Evolutionary conservation across 2,329 filamentous ascomycete species (phyloP).

Genomic region (Monosporascus sp.): DNA sequence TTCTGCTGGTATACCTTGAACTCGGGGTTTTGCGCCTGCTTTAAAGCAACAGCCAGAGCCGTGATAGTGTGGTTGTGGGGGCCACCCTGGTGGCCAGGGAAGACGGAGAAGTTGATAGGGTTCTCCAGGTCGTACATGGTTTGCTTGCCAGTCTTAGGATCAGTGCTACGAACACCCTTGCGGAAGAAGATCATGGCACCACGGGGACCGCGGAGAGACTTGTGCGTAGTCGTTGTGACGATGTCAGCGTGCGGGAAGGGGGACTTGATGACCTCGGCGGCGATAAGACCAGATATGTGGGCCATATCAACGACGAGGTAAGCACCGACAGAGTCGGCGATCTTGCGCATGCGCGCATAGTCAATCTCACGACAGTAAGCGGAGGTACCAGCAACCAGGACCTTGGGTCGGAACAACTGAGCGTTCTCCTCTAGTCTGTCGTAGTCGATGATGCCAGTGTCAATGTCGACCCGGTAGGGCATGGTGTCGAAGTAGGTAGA

Average conservation of each 20-base stretch:
- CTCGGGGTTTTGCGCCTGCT: constrained; percentile 84
- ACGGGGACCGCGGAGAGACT: constrained; percentile 93
- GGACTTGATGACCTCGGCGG: constrained; percentile 85
- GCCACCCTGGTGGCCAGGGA: constrained; percentile 96
- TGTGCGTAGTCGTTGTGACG: constrained; percentile 98
- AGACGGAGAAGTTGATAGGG: constrained; percentile 98
- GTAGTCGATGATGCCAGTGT: constrained; percentile 96
- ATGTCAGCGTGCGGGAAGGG: constrained; percentile 92
- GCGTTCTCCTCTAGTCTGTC: constrained; percentile 87
- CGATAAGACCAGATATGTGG: constrained; percentile 94
- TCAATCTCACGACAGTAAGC: constrained; percentile 98
- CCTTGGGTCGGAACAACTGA: constrained; percentile 87
- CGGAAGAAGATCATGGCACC: constrained; percentile 99
- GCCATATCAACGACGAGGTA: constrained; percentile 98
- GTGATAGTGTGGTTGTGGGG: constrained; percentile 99
- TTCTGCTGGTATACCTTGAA: constrained; percentile 93
- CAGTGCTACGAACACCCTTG: constrained; percentile 86
- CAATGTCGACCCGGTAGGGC: constrained; percentile 84
- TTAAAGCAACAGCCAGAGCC: constrained; percentile 86
- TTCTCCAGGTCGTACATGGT: constrained; percentile 88
- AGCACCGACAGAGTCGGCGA: constrained; percentile 86
- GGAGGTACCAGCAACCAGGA: constrained; percentile 92
- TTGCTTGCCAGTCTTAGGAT: constrained; percentile 87
- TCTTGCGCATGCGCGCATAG: constrained; percentile 92
- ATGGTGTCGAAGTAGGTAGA: constrained; percentile 99